Conservation (phyloP, 805 yeast genomes). For the Candida pseudoglaebosa region DNA sequence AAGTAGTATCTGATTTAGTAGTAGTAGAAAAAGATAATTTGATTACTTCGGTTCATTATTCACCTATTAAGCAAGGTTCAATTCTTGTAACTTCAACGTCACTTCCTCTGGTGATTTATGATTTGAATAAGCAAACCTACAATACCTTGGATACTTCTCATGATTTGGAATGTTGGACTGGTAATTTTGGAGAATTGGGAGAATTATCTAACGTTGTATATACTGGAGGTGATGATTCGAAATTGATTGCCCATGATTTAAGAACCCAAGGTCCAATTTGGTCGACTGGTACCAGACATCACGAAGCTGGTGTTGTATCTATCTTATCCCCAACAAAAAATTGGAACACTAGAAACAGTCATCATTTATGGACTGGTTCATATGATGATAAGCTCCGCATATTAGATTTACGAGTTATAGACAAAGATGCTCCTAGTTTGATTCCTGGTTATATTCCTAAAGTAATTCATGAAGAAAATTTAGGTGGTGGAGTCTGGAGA, state of each 20-base stretch:
- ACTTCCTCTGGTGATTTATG: slow-evolving; percentile 53
- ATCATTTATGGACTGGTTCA: slow-evolving; percentile 77
- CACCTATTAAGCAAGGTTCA: slow-evolving; percentile 34
- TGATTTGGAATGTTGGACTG: slow-evolving; percentile 85
- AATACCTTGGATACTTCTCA: slow-evolving; percentile 44
- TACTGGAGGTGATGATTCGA: slow-evolving; percentile 90
- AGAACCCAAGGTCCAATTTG: slow-evolving; percentile 36
- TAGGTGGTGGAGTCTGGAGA: slow-evolving; percentile 97
- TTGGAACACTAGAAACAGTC: slow-evolving; percentile 45
- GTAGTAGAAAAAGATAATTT: slow-evolving; percentile 48
- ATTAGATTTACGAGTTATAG: slow-evolving; percentile 60
- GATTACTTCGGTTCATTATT: slow-evolving; percentile 63
- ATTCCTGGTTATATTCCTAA: slow-evolving; percentile 51
- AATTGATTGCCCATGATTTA: slow-evolving; percentile 69
- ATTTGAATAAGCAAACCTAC: slow-evolving; percentile 16
- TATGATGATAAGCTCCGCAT: slow-evolving; percentile 78
- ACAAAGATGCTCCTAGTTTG: slow-evolving; percentile 29
- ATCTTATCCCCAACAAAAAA: slow-evolving; percentile 46
- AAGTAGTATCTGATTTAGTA: slow-evolving; percentile 21
- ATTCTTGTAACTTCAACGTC: slow-evolving; percentile 62
- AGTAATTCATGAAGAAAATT: slow-evolving; percentile 38
- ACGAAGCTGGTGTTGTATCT: slow-evolving; percentile 89
- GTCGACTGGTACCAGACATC: slow-evolving; percentile 50
- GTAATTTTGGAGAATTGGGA: slow-evolving; percentile 58
- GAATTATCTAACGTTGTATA: slow-evolving; percentile 56